Conservation (phyloP, 2,329 filamentous ascomycete genomes). For the Epichloe amarillans region DNA sequence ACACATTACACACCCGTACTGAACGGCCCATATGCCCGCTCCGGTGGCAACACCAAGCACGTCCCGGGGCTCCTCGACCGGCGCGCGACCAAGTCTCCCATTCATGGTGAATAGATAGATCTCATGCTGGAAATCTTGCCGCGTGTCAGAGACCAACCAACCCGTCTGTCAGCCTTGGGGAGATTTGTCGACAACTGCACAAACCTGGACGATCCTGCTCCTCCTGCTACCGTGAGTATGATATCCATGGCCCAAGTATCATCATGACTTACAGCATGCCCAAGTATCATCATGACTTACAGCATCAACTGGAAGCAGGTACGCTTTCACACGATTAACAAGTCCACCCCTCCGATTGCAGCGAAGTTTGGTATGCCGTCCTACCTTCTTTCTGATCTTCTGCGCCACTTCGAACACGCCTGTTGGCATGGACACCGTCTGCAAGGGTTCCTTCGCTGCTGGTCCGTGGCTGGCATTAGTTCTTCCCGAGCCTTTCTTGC, state of each 20-base stretch:
- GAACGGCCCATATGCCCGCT: constrained; percentile 38
- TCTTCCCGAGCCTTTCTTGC: too few species aligned
- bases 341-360: too few species aligned
- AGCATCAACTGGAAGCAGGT: background rate
- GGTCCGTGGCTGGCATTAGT: too few species aligned
- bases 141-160: too few species aligned
- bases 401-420: too few species aligned
- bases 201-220: constrained; percentile 12
- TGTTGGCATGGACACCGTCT: too few species aligned
- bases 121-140: constrained; percentile 24
- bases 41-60: constrained; percentile 39
- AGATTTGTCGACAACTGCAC: background rate
- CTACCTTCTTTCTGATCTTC: too few species aligned
- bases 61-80: constrained; percentile 25
- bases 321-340: background rate
- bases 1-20: constrained; percentile 21
- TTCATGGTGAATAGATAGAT: constrained; percentile 23
- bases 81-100: constrained; percentile 30
- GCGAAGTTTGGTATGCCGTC: too few species aligned
- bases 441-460: too few species aligned
- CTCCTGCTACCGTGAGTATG: constrained; percentile 5
- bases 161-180: too few species aligned
- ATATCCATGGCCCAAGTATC: background rate
- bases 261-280: background rate
- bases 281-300: background rate